Base-by-base conservation (phyloP, 208 protist genomes). In the Strigomonas culicis region DNA sequence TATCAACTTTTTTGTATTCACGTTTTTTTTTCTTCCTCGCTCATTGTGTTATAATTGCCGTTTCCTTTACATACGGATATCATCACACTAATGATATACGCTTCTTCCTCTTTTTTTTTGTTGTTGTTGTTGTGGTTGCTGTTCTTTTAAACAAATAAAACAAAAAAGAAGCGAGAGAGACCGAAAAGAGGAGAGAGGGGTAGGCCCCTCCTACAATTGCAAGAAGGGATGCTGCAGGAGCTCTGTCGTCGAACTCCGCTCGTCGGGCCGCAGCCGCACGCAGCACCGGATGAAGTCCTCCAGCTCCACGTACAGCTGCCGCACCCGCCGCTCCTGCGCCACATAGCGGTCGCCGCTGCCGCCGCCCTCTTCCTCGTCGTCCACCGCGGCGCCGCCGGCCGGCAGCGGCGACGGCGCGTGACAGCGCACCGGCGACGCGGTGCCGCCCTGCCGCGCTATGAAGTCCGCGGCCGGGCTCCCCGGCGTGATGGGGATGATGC, bases 201-300 rank as follows among this genome's bases (percentile, higher is more conserved):
- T n/a, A n/a, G n/a, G 46, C 63, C 27, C 10, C 25, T 19, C 24
- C 47, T 60, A 77, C 41, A 79, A 39, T 0, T 52, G 70, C 3
- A 94, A 63, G 58, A 94, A 92, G 3, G 88, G 85, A 34, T 94
- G 88, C 4, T 52, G 72, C 19, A 90, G 73, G 19, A 94, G 59
- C 34, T 87, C 74, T 52, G 77, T 82, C 17, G 81, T 72, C 28
- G 72, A 79, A 27, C 70, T 73, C 15, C 88, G 79, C 25, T 90
- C 79, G 56, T 87, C 84, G 19, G 88, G 88, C 11, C 65, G 59
- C 50, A 92, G 66, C 21, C 52, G 77, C 44, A 91, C 63, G 52
- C 88, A 94, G 19, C 65, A 61, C 0, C 32, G 24, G 39, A 88
- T 61, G 64, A 94, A 92, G 51, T 79, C 62, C 36, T 77, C 73